A percentile compares a stretch with the other conserved stretches of the same genome.
Evolutionary conservation across 768 basidiomycete genomes (phyloP).

Genomic region (Zangia roseola): DNA sequence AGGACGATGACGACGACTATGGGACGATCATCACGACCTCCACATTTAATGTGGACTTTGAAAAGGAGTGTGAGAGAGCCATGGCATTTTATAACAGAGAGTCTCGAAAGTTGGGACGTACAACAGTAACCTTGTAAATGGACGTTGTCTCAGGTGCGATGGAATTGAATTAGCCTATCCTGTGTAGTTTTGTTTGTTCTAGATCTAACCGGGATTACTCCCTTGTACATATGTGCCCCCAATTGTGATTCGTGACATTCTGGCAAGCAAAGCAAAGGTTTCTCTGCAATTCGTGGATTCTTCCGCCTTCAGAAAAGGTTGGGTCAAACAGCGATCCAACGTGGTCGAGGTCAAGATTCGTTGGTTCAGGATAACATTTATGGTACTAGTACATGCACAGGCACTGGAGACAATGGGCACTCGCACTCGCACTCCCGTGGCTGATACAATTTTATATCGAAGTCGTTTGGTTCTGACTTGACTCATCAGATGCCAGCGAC

Average conservation of each 20-base stretch:
- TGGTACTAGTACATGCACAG: too few species aligned
- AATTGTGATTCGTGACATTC: not conserved
- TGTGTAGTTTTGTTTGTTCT: constrained; percentile 20
- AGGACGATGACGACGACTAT: constrained; percentile 25
- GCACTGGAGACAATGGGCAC: too few species aligned
- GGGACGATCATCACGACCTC: constrained; percentile 19
- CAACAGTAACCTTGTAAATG: not conserved
- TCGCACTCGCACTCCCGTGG: too few species aligned
- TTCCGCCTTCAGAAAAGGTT: too few species aligned
- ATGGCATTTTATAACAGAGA: constrained; percentile 25
- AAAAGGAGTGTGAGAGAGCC: constrained; percentile 28
- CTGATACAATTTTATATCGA: too few species aligned
- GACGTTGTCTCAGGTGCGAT: not conserved
- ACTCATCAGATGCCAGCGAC: too few species aligned
- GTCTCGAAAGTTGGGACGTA: not conserved
- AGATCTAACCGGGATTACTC: constrained; percentile 17
- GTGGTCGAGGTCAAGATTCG: too few species aligned
- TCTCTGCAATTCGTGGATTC: too few species aligned
- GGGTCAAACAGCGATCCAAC: too few species aligned
- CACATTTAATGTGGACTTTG: constrained; percentile 16
- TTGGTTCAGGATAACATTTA: too few species aligned
- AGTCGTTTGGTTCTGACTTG: too few species aligned
- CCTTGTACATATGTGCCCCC: constrained; percentile 12
- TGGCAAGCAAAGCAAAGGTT: not conserved
- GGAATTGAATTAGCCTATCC: constrained; percentile 1